A percentile compares a stretch with the other conserved stretches of the same genome.
Conservation (phyloP, 768 basidiomycete genomes). For the Mycena capillaripes region DNA sequence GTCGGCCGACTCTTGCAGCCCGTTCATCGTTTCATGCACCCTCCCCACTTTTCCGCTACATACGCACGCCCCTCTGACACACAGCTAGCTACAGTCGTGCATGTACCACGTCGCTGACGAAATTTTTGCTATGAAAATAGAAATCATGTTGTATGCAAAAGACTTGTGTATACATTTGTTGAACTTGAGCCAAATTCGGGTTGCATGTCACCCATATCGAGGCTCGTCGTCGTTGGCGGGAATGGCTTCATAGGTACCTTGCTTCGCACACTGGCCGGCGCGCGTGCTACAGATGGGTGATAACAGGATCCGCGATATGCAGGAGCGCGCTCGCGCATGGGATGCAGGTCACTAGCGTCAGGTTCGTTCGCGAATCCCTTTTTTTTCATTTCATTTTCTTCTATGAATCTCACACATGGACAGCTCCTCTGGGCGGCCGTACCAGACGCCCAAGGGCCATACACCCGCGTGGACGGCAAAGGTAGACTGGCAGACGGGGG, state of each 20-base stretch:
- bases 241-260: constrained; percentile 93
- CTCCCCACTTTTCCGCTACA: constrained; percentile 12
- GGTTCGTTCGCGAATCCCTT: constrained; percentile 60
- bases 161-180: not conserved
- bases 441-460: constrained; percentile 91
- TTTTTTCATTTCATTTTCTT: not conserved
- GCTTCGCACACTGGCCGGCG: constrained; percentile 1
- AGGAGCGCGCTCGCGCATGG: constrained; percentile 88
- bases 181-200: too few species aligned
- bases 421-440: constrained; percentile 91
- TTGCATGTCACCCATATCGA: constrained; percentile 26
- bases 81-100: constrained; percentile 25
- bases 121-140: not conserved
- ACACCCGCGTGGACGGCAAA: constrained; percentile 87
- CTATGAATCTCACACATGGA: not conserved
- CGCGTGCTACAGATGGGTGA: constrained; percentile 2
- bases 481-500: constrained; percentile 90
- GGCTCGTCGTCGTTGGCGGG: constrained; percentile 94
- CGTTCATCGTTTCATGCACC: constrained; percentile 10
- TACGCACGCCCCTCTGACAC: not conserved
- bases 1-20: constrained; percentile 48
- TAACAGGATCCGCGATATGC: constrained; percentile 92
- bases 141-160: too few species aligned
- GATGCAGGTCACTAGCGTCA: constrained; percentile 90
- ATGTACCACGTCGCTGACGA: constrained; percentile 31